Base-by-base conservation (phyloP, 2,329 filamentous ascomycete genomes). In the Phialophora chinensis region DNA sequence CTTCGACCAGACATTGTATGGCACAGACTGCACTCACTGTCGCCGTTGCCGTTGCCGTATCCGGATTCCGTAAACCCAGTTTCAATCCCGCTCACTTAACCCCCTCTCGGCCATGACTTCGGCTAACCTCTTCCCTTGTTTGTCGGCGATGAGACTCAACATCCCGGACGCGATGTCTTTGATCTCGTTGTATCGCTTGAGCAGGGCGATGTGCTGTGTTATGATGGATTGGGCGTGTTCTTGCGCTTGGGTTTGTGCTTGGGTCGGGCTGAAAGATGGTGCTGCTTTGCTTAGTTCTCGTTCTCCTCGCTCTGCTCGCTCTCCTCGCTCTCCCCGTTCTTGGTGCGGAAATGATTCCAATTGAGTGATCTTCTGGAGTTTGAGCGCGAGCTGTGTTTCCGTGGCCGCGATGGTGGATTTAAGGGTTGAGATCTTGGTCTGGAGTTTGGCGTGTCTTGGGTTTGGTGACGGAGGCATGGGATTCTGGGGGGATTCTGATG, bases 171-270 rank as follows among this genome's bases (percentile, higher is more conserved):
- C 89, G 7, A 90, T 80, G 75, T 91, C 89, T 69, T 88, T 87
- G 72, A 91, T 86, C 75, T 90, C 88, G 72, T 91, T 91, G 77
- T 91, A 91, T 65, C 86, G 80, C 70, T 90, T 88, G 35, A 91
- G 79, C 3, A 88, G 79, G 66, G 82, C 82, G 73, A 91, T 91
- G 74, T 91, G 89, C 35, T 79, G 79, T 62, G 87, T 84, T 60
- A 90, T 86, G 10, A 86, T 85, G 23, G 78, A 77, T 49, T 84
- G 80, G 0, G 86, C 81, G 11, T 82, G 60, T 5, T n/a, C 17
- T 44, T 44, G 38, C 17, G 53, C 6, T 10, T n/a, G 57, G 4
- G 4, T 17, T 44, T 11, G 25, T 3, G 17, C 1, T n/a, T 7
- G 17, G 5, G 38, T 3, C 20, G 17, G 12, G 38, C 17, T 1